These are phyloP conservation scores for Elaphomyces granulatus DNA, from an alignment of 495 filamentous ascomycete species.

Conservation along the genomic window DNA sequence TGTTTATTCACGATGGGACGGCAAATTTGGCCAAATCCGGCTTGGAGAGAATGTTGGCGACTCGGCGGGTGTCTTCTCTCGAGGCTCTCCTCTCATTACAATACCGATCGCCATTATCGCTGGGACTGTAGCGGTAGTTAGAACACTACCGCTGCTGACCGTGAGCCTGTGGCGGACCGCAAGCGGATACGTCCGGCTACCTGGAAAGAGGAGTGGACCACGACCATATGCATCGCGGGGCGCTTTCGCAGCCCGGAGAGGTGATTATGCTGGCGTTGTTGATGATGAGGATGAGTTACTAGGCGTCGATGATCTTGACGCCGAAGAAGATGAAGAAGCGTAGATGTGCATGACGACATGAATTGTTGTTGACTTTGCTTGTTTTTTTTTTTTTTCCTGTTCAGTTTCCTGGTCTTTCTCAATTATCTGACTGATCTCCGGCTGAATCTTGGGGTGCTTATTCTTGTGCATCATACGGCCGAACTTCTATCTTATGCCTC, in stretches of 20 bases:
- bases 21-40: constrained; percentile 81
- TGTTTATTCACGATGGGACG: constrained; percentile 71
- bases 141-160: constrained; percentile 57
- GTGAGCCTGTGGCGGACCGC: constrained; percentile 52
- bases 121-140: constrained; percentile 58
- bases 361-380: neutral
- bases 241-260: constrained; percentile 68
- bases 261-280: constrained; percentile 76
- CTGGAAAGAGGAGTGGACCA: constrained; percentile 28
- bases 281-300: constrained; percentile 88
- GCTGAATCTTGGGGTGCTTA: too few species aligned
- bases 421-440: too few species aligned
- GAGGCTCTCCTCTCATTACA: constrained; percentile 54
- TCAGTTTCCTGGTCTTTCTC: neutral
- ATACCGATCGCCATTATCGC: constrained; percentile 68
- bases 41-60: constrained; percentile 47
- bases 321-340: constrained; percentile 84
- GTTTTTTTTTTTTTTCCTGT: neutral
- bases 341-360: constrained; percentile 20
- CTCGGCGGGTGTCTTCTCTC: constrained; percentile 33
- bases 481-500: too few species aligned
- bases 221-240: constrained; percentile 68
- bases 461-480: too few species aligned
- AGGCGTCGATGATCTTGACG: constrained; percentile 70
- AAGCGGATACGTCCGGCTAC: constrained; percentile 26